Conservation (phyloP, 495 filamentous ascomycete genomes). For the Penicillium egyptiacum region DNA sequence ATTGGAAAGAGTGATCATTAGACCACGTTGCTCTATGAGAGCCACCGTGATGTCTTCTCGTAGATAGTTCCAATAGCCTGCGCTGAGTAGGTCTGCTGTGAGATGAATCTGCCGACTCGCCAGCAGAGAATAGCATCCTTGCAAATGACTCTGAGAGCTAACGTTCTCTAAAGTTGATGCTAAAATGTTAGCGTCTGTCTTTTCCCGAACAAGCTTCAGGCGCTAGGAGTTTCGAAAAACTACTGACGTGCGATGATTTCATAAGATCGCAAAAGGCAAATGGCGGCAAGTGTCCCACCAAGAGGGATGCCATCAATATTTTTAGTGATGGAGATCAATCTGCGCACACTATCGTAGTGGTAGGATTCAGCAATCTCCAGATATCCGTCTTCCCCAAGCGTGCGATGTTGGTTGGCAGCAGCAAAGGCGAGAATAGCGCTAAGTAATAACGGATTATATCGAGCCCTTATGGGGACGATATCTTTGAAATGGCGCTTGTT, state of each 20-base stretch:
- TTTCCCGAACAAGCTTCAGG: no score
- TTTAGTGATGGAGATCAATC: conserved; percentile 15
- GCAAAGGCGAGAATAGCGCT: conserved; percentile 40
- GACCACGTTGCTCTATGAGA: conserved; percentile 29
- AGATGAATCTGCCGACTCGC: conserved; percentile 16
- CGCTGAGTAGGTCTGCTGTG: conserved; percentile 24
- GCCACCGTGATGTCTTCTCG: conserved; percentile 42
- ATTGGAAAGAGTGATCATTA: conserved; percentile 32
- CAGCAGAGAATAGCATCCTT: conserved; percentile 32
- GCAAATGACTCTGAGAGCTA: conserved; percentile 27
- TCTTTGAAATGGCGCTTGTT: conserved; percentile 27
- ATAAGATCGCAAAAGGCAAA: conserved; percentile 40
- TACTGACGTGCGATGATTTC: conserved; percentile 34
- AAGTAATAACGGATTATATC: conserved; percentile 34
- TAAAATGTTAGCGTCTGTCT: no score
- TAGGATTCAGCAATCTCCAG: conserved; percentile 24
- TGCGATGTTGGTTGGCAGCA: conserved; percentile 24
- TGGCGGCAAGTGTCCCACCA: conserved; percentile 34
- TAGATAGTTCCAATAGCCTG: conserved; percentile 44
- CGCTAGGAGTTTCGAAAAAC: no score
- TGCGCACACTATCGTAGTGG: conserved; percentile 25
- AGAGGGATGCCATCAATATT: conserved; percentile 19
- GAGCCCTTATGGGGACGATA: conserved; percentile 27
- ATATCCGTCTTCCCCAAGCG: background rate
- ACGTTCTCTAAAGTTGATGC: conserved; percentile 14